Evolutionary conservation across 176 grass and related monocot genomes (phyloP).

Genomic region (Rhynchospora breviuscula): DNA sequence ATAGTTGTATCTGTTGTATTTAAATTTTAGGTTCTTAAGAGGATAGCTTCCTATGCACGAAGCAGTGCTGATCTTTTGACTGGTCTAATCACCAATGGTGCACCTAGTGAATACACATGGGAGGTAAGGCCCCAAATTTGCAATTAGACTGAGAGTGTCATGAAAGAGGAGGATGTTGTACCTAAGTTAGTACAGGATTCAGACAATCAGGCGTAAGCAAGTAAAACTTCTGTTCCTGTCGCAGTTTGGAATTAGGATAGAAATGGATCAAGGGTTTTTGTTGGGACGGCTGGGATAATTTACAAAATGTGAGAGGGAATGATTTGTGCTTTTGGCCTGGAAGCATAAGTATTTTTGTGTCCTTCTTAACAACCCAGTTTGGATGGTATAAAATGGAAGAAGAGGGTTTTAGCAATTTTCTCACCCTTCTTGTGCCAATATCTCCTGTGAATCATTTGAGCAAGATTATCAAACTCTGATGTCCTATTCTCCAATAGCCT

Average conservation of each 20-base stretch:
- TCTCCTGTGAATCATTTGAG: not conserved
- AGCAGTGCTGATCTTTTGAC: slow-evolving; percentile 79
- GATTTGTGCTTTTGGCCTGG: not conserved
- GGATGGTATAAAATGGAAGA: not conserved
- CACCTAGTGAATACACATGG: slow-evolving; percentile 65
- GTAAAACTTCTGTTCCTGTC: not conserved
- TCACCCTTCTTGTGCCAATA: not conserved
- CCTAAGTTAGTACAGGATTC: not conserved
- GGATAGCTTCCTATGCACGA: slow-evolving; percentile 70
- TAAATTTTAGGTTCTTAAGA: slow-evolving; percentile 64
- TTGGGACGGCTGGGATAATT: not conserved
- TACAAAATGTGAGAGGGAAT: not conserved
- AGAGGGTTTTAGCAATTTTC: not conserved
- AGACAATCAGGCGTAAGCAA: not conserved
- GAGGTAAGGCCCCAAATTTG: slow-evolving; percentile 46
- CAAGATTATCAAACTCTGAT: not conserved
- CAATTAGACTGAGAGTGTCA: not conserved
- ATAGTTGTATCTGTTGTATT: not conserved
- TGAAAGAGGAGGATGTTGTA: not conserved
- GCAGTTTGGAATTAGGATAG: not conserved
- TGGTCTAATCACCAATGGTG: slow-evolving; percentile 55
- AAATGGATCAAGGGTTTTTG: not conserved
- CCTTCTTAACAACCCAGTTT: not conserved
- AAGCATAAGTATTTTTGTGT: not conserved
- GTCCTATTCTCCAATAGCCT: not conserved